Base-by-base conservation (phyloP, 768 basidiomycete genomes). In the Rickenella mellea region DNA sequence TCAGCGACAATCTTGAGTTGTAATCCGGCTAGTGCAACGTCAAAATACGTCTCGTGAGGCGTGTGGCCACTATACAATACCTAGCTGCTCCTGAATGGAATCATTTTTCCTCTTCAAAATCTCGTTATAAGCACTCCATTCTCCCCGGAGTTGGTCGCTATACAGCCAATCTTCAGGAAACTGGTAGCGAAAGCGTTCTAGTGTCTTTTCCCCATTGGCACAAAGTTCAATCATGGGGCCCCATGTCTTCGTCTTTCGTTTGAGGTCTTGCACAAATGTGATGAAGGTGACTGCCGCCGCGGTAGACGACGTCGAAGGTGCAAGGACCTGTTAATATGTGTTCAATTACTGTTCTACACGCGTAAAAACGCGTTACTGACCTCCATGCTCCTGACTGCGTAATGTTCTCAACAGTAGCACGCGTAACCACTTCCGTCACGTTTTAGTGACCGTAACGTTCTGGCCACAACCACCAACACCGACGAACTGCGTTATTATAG, bases 1-100 rank as follows among this genome's bases (percentile, higher is more conserved):
- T 99, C 92, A 1, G 96, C 92, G n/a, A 94, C 88, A 59, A 99
- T 94, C 74, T 98, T 99, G 48, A 97, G 71, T 62, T 98, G 96
- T n/a, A 99, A 70, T 1, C 94, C 96, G 48, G 90, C 93, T 94
- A 46, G 33, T 25, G 22, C 37, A 10, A 48, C 25, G 28, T 29
- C n/a, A 35, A 32, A 39, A 15, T 9, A 35, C n/a, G 11, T 41
- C n/a, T 33, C 27, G 42, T 24, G 12, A 9, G n/a, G n/a, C 24
- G 47, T 27, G 2, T 21, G 41, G 33, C 17, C 48, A 8, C 39
- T 17, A 30, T n/a, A 22, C 58, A 76, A 44, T 60, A 93, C 93
- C 87, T 32, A 98, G 75, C 59, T 99, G 96, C 63, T 98, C 93
- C 66, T 97, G 91, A 54, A 99, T 99, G 21, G 90, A 88, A 57